Evolutionary conservation across 306 rosid genomes (phyloP).

Genomic region (Cercis canadensis): DNA sequence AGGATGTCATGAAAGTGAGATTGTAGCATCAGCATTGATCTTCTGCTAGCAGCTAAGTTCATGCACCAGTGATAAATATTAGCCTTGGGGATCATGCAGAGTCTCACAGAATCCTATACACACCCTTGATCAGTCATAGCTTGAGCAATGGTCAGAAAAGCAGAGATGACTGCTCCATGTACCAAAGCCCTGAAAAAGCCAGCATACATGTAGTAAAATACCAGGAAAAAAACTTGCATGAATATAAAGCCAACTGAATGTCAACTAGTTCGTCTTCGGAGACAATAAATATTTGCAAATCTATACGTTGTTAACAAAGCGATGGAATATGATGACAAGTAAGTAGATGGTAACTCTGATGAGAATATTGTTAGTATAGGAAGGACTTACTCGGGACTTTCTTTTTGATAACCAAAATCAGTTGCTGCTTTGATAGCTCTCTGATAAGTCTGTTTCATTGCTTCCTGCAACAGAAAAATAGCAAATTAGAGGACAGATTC

Average conservation of each 20-base stretch:
- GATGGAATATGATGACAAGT: slow-evolving; percentile 3
- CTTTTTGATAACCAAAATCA: slow-evolving; percentile 85
- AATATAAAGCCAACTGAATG: too few species aligned
- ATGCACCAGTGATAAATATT: slow-evolving; percentile 27
- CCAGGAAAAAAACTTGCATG: background rate
- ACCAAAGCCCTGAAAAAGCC: slow-evolving; percentile 73
- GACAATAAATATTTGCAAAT: too few species aligned
- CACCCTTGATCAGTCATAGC: slow-evolving; percentile 99
- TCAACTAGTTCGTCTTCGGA: too few species aligned
- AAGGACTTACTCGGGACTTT: slow-evolving; percentile 86
- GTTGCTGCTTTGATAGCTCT: slow-evolving; percentile 87
- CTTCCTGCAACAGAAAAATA: slow-evolving; percentile 67
- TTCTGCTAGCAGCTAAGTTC: slow-evolving; percentile 29
- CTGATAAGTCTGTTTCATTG: slow-evolving; percentile 93
- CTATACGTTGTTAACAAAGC: too few species aligned
- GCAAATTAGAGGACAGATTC: background rate
- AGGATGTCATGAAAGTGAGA: slow-evolving; percentile 19
- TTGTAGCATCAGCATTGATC: slow-evolving; percentile 19
- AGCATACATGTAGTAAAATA: slow-evolving; percentile 22
- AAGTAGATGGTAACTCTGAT: background rate
- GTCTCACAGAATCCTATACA: slow-evolving; percentile 56
- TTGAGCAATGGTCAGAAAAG: slow-evolving; percentile 91
- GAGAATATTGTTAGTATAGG: slow-evolving; percentile 12
- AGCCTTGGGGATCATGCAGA: slow-evolving; percentile 36
- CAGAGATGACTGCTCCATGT: slow-evolving; percentile 90